These are phyloP conservation scores for Fagopyrum esculentum DNA, from an alignment of 148 eudicot genomes.

Conservation along the genomic window DNA sequence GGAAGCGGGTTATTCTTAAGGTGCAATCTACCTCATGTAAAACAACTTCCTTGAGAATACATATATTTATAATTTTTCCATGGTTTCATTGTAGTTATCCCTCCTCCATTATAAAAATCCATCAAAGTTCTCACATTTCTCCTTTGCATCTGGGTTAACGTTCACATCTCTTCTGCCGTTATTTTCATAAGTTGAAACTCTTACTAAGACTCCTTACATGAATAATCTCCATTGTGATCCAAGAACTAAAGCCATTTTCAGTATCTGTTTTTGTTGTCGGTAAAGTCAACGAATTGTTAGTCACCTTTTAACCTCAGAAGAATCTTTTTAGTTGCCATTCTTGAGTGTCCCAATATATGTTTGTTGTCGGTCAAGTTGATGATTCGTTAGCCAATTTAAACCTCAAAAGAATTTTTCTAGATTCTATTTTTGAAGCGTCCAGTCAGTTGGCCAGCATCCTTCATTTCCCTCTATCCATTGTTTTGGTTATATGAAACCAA, in stretches of 20 bases:
- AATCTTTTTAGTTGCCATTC: not conserved
- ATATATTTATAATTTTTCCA: too few species aligned
- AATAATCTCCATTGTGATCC: not conserved
- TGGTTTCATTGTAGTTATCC: too few species aligned
- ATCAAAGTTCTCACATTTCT: too few species aligned
- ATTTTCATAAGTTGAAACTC: not conserved
- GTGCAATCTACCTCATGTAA: too few species aligned
- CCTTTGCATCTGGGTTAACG: not conserved
- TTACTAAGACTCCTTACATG: not conserved
- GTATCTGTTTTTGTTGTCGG: not conserved
- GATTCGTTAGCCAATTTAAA: not conserved
- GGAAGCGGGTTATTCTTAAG: too few species aligned
- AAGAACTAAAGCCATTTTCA: not conserved
- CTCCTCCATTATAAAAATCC: too few species aligned
- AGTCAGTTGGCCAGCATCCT: not conserved
- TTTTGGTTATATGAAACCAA: not conserved
- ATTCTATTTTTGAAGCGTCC: not conserved
- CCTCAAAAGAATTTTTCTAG: too few species aligned
- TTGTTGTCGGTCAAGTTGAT: not conserved
- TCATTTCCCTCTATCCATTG: not conserved
- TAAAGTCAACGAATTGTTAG: not conserved
- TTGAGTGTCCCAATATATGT: not conserved
- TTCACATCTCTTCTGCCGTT: not conserved
- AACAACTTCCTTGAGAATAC: too few species aligned
- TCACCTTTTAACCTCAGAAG: not conserved